These are phyloP conservation scores for Piper betle DNA, from an alignment of 164 flowering plant genomes.

Conservation along the genomic window DNA sequence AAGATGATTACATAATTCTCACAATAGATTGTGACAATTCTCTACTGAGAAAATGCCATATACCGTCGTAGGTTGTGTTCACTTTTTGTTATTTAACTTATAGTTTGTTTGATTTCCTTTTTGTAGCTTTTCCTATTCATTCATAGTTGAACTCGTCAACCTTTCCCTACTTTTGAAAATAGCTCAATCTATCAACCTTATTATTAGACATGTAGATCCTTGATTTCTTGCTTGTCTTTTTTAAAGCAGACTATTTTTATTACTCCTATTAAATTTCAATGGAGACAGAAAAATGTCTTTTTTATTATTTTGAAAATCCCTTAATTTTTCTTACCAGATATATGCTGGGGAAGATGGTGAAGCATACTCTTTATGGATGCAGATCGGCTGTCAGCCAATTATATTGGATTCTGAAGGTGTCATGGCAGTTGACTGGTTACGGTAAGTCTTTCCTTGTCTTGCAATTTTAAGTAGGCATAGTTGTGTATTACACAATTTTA, in stretches of 20 bases:
- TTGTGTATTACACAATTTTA: neutral
- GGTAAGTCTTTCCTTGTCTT: slow-evolving; percentile 35
- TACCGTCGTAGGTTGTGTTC: neutral
- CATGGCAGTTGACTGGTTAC: slow-evolving; percentile 70
- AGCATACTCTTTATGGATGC: slow-evolving; percentile 51
- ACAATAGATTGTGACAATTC: neutral
- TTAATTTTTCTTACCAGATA: slow-evolving; percentile 33
- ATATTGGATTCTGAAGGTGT: slow-evolving; percentile 36
- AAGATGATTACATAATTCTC: too few species aligned
- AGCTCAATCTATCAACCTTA: neutral
- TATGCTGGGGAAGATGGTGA: slow-evolving; percentile 55
- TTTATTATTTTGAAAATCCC: neutral
- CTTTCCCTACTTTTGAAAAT: neutral
- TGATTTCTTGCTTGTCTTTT: neutral
- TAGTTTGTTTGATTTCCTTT: neutral
- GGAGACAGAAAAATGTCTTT: too few species aligned
- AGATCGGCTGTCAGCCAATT: slow-evolving; percentile 43
- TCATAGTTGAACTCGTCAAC: neutral
- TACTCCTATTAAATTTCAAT: neutral
- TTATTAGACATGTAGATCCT: too few species aligned
- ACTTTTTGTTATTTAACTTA: neutral
- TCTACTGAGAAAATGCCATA: neutral
- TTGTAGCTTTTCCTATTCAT: too few species aligned
- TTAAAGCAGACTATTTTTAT: neutral
- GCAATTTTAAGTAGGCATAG: neutral